These are phyloP conservation scores for Scenedesmus sp. DNA, from an alignment of 163 green algal genomes.

Conservation along the genomic window DNA sequence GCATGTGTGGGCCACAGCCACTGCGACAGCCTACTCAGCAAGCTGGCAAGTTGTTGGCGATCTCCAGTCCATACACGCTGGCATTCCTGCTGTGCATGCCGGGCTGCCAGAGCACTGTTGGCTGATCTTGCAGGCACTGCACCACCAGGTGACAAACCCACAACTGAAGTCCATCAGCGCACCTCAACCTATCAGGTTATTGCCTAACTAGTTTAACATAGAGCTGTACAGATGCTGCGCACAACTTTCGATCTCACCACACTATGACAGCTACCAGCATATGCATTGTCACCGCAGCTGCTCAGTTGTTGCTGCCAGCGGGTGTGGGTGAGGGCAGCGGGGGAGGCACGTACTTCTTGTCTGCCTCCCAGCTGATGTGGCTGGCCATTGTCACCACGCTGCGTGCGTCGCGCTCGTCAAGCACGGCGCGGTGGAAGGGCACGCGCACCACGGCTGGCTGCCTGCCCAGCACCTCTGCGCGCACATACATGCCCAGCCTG, in stretches of 20 bases:
- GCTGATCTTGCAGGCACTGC: no score
- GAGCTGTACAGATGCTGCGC: no score
- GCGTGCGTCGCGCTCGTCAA: conserved; percentile 88
- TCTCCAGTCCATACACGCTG: no score
- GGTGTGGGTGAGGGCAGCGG: neutral
- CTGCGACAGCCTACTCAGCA: no score
- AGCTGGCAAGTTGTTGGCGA: no score
- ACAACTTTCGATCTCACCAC: neutral
- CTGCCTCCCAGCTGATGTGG: conserved; percentile 90
- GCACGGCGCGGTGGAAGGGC: conserved; percentile 80
- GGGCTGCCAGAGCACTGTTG: no score
- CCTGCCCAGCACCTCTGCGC: conserved; percentile 58
- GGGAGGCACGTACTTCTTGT: conserved; percentile 72
- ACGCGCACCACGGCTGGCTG: conserved; percentile 72
- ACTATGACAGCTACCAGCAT: neutral
- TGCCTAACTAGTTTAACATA: no score
- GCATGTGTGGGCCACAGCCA: no score
- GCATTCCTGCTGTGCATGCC: no score
- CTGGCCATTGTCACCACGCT: conserved; percentile 88
- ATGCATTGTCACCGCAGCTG: neutral
- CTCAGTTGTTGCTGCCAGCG: conserved; percentile 47
- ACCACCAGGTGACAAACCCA: no score
- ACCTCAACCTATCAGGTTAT: no score
- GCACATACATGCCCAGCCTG: conserved; percentile 84
- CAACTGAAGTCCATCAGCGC: no score